Evolutionary conservation across 2,329 filamentous ascomycete genomes (phyloP), one percentile per base, ranked within the genome.

Genomic region (Arthrocladium fulminans): DNA sequence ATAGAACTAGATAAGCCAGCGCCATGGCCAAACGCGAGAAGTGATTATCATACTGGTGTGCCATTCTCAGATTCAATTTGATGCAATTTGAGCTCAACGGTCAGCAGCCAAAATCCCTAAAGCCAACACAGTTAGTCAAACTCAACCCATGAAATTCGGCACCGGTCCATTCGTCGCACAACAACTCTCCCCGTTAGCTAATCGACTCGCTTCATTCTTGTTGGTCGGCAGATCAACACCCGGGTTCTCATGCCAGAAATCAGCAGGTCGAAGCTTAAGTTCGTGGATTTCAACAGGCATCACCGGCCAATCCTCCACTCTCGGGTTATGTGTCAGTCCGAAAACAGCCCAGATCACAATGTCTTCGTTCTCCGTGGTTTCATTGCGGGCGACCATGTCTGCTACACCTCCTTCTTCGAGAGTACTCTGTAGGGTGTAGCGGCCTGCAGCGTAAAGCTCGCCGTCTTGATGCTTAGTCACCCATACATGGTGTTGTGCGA

Each of bases 201-300:
- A 47, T 10, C 61, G 51, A 15, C 60, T 62, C 8, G 56, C 49
- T 22, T 51, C 49, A 37, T 67, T 67, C 54, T 63, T 65, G 22
- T 56, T 60, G 5, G 65, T 68, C 1, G 74, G 73, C 19, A 78
- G 73, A 61, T 77, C 74, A 45, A 77, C 67, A 3, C 70, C 68
- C 0, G 75, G 74, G 44, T 77, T 78, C 24, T 61, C 65, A 1
- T 66, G 67, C 53, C 77, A 78, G 65, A 78, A 77, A 54, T 78
- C 73, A 8, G 68, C 65, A 0, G 75, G 74, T 34, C 70, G 67
- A 46, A 76, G 63, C 22, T 70, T 63, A 3, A 76, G 54, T 52
- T 69, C 65, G 52, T 73, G 67, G 30, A 72, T 71, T 52, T 75
- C 73, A 1, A 66, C 63, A 0, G 73, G 73, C 68, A 62, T 63